Evolutionary conservation across 2,329 filamentous ascomycete genomes (phyloP).

Genomic region (Hymenoscyphus fructigenus): DNA sequence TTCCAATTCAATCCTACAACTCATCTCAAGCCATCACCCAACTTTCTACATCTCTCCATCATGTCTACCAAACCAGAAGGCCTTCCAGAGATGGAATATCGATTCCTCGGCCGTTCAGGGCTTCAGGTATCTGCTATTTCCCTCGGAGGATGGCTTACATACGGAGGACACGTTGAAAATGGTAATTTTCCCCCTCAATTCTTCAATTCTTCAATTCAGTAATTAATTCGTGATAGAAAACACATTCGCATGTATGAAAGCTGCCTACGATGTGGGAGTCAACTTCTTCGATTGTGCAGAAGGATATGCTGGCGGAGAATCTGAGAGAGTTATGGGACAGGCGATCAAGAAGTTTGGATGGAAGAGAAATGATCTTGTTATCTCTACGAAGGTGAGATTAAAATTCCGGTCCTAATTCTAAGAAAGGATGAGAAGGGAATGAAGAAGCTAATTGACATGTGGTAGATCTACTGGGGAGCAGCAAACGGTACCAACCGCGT

Average conservation of each 20-base stretch:
- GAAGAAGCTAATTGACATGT: too few species aligned
- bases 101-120: slow-evolving; percentile 68
- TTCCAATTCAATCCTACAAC: neutral
- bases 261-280: slow-evolving; percentile 56
- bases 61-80: slow-evolving; percentile 40
- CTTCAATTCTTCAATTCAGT: neutral
- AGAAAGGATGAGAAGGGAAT: neutral
- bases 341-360: slow-evolving; percentile 57
- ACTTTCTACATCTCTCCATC: neutral
- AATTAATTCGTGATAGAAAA: slow-evolving; percentile 43
- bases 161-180: slow-evolving; percentile 69
- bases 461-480: slow-evolving; percentile 62
- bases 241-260: slow-evolving; percentile 60
- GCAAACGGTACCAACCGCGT: slow-evolving; percentile 40
- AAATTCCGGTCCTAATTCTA: neutral
- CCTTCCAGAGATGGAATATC: slow-evolving; percentile 63
- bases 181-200: slow-evolving; percentile 44
- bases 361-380: slow-evolving; percentile 56
- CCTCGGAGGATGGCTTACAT: slow-evolving; percentile 71
- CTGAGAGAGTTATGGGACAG: slow-evolving; percentile 54
- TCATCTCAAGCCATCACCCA: neutral
- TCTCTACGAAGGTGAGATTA: slow-evolving; percentile 50
- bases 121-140: slow-evolving; percentile 73
- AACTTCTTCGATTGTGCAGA: slow-evolving; percentile 61
- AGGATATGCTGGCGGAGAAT: slow-evolving; percentile 51